A percentile compares a stretch with the other conserved stretches of the same genome.
Evolutionary conservation across 2,329 filamentous ascomycete genomes (phyloP).

Genomic region (Penicillium griseofulvum): DNA sequence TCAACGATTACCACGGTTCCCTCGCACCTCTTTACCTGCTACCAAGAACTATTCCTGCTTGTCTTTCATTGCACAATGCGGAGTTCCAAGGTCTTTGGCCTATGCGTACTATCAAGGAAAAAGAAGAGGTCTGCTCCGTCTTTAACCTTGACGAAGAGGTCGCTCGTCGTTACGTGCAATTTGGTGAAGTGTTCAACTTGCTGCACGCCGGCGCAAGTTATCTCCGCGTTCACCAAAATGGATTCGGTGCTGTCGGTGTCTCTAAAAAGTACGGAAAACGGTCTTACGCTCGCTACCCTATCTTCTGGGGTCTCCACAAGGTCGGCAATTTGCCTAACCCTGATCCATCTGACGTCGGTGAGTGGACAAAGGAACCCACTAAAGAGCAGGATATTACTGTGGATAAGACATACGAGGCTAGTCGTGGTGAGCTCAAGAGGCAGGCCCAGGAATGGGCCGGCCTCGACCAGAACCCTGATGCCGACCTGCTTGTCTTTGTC

Average conservation of each 20-base stretch:
- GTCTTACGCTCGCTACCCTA: slow-evolving; percentile 64
- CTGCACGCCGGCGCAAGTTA: slow-evolving; percentile 66
- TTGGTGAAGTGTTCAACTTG: slow-evolving; percentile 67
- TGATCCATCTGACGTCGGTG: slow-evolving; percentile 62
- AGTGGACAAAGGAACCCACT: slow-evolving; percentile 56
- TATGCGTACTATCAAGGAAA: slow-evolving; percentile 61
- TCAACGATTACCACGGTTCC: slow-evolving; percentile 65
- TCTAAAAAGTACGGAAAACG: slow-evolving; percentile 69
- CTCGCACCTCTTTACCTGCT: slow-evolving; percentile 64
- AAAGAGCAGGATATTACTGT: slow-evolving; percentile 51
- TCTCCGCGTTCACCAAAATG: slow-evolving; percentile 64
- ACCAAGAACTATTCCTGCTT: slow-evolving; percentile 60
- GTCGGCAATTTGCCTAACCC: slow-evolving; percentile 65
- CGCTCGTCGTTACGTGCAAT: slow-evolving; percentile 62
- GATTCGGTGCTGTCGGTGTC: slow-evolving; percentile 67
- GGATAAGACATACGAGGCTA: slow-evolving; percentile 55
- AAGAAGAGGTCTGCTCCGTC: slow-evolving; percentile 62
- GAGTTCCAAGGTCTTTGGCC: slow-evolving; percentile 70
- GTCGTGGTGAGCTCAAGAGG: slow-evolving; percentile 53
- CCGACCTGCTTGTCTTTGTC: slow-evolving; percentile 66
- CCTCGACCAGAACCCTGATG: slow-evolving; percentile 60
- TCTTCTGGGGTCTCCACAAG: slow-evolving; percentile 65
- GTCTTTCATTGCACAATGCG: slow-evolving; percentile 66
- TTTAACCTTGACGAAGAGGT: slow-evolving; percentile 61
- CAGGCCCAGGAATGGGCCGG: slow-evolving; percentile 68